These are phyloP conservation scores for Phaffomyces thermotolerans DNA, from an alignment of 805 yeast genomes.

Conservation along the genomic window DNA sequence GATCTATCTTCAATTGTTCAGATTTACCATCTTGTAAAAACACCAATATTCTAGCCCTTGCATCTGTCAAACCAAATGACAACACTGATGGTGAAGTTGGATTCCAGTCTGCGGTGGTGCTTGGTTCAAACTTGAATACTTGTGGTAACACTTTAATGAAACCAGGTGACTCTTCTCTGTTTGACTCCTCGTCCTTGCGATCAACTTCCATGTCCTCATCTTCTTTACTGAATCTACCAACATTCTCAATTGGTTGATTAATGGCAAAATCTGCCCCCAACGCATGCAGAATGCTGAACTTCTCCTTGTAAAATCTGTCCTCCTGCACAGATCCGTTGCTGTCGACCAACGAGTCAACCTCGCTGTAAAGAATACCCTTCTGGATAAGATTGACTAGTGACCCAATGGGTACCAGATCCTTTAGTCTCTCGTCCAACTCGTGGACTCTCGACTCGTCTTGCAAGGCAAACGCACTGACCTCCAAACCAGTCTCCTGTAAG, in stretches of 20 bases:
- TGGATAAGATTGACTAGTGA: conserved; percentile 76
- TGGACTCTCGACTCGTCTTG: conserved; percentile 59
- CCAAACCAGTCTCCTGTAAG: conserved; percentile 75
- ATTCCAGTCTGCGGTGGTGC: conserved; percentile 49
- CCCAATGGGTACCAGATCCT: conserved; percentile 62
- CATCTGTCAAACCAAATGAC: conserved; percentile 48
- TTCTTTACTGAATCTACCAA: conserved; percentile 26
- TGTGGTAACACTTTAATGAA: conserved; percentile 34
- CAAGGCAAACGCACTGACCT: conserved; percentile 71
- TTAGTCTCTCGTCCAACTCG: conserved; percentile 44
- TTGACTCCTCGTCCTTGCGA: conserved; percentile 1
- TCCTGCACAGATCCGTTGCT: conserved; percentile 27
- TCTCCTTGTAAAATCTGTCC: conserved; percentile 13
- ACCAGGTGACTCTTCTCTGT: conserved; percentile 16
- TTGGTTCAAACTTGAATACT: conserved; percentile 31
- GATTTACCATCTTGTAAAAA: conserved; percentile 22
- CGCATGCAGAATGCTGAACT: conserved; percentile 50
- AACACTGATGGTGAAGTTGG: conserved; percentile 39
- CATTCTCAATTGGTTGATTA: conserved; percentile 23
- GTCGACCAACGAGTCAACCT: conserved; percentile 52
- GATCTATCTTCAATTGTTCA: conserved; percentile 20
- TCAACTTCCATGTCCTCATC: conserved; percentile 2
- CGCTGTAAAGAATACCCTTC: conserved; percentile 74
- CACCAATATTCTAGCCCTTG: conserved; percentile 39
- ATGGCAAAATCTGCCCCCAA: conserved; percentile 35